Percentiles rank a stretch among this genome's conserved stretches.
phyloP scores from a whole-genome alignment of 306 rosid species.

The Pterocarpus santalinus region DNA sequence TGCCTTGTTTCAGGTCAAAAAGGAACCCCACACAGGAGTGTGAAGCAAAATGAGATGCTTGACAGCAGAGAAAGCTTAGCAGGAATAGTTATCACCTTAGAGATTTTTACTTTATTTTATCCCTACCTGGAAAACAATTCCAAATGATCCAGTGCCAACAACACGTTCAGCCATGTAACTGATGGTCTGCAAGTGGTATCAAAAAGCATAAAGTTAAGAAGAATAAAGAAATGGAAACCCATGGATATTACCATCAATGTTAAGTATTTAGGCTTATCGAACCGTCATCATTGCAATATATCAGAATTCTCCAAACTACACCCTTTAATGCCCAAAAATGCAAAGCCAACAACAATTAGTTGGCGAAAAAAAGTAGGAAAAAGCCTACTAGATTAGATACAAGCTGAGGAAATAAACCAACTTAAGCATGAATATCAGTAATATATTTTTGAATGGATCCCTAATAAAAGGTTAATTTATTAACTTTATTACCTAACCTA shows the following conservation, averaged over 20 bases:
- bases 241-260: slow-evolving; percentile 32
- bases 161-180: slow-evolving; percentile 99
- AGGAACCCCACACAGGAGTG: slow-evolving; percentile 20
- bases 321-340: not conserved
- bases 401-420: slow-evolving; percentile 17
- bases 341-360: not conserved
- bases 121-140: slow-evolving; percentile 91
- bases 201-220: slow-evolving; percentile 41
- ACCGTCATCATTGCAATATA: slow-evolving; percentile 9
- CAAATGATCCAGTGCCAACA: slow-evolving; percentile 97
- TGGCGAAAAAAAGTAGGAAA: not conserved
- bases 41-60: slow-evolving; percentile 46
- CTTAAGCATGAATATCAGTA: not conserved
- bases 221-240: slow-evolving; percentile 29
- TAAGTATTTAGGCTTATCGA: slow-evolving; percentile 8
- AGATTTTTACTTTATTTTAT: slow-evolving; percentile 40
- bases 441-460: slow-evolving; percentile 7
- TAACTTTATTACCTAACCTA: slow-evolving; percentile 12
- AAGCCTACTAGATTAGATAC: not conserved
- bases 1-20: slow-evolving; percentile 64
- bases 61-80: slow-evolving; percentile 17
- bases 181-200: slow-evolving; percentile 74
- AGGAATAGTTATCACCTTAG: slow-evolving; percentile 8
- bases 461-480: not conserved
- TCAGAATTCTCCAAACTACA: slow-evolving; percentile 17